phyloP scores from a whole-genome alignment of 805 yeast species.

The Hanseniaspora osmophila region DNA sequence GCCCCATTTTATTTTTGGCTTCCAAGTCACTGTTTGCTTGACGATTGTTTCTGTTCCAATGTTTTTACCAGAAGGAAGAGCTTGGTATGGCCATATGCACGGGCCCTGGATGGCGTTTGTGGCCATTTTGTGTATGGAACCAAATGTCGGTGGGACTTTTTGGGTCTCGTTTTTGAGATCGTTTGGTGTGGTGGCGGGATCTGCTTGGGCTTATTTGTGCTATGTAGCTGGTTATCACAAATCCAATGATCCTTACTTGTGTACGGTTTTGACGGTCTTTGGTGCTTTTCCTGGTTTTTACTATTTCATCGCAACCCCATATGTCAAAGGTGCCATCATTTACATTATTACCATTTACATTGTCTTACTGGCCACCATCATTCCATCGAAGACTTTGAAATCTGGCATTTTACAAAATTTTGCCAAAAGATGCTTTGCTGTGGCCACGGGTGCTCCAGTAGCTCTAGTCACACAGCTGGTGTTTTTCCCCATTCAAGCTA shows the following conservation, averaged over 20 bases:
- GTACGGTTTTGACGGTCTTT: constrained; percentile 28
- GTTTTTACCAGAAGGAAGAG: constrained; percentile 31
- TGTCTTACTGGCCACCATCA: constrained; percentile 31
- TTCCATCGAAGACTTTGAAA: constrained; percentile 24
- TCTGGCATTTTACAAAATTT: constrained; percentile 31
- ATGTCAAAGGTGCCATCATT: constrained; percentile 37
- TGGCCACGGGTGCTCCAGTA: constrained; percentile 35
- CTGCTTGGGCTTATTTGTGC: constrained; percentile 35
- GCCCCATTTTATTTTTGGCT: constrained; percentile 31
- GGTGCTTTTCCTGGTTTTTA: constrained; percentile 36
- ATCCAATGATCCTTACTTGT: constrained; percentile 28
- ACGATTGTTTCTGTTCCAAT: constrained; percentile 37
- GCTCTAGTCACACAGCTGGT: constrained; percentile 32
- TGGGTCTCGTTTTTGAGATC: constrained; percentile 33
- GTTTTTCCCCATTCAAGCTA: constrained; percentile 34
- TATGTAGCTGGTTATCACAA: constrained; percentile 29
- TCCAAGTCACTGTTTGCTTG: constrained; percentile 31
- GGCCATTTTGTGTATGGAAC: constrained; percentile 34
- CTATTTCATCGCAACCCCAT: constrained; percentile 31
- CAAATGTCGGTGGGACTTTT: constrained; percentile 37
- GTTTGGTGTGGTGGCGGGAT: constrained; percentile 33
- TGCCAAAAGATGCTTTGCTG: constrained; percentile 36
- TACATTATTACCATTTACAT: constrained; percentile 33
- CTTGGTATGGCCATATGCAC: constrained; percentile 34
- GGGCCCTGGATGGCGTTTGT: constrained; percentile 45